Evolutionary conservation across 768 basidiomycete species (phyloP).

Genomic region (Pleurotus tuoliensis): DNA sequence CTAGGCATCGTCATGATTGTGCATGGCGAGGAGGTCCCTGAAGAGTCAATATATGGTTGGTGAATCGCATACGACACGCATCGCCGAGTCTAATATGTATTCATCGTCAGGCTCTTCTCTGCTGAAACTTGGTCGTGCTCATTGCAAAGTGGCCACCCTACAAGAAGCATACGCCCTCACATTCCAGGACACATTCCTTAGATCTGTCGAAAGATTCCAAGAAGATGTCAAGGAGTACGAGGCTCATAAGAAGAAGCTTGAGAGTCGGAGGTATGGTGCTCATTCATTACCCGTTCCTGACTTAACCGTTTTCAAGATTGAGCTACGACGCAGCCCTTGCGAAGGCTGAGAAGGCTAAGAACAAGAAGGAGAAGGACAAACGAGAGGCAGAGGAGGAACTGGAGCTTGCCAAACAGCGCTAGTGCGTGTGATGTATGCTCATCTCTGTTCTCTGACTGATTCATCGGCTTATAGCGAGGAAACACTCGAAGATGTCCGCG

Average conservation of each 20-base stretch:
- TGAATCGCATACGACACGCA: neutral
- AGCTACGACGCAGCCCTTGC: conserved; percentile 73
- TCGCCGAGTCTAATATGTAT: neutral
- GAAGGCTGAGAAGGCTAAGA: conserved; percentile 65
- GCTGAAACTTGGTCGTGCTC: conserved; percentile 73
- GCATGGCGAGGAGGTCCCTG: conserved; percentile 79
- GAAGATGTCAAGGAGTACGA: conserved; percentile 86
- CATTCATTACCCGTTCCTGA: neutral
- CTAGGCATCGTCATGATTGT: conserved; percentile 84
- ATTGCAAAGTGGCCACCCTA: conserved; percentile 79
- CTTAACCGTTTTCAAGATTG: conserved; percentile 40
- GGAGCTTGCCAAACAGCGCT: conserved; percentile 64
- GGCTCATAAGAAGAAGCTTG: conserved; percentile 76
- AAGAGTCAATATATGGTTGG: conserved; percentile 69
- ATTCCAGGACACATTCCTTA: conserved; percentile 70
- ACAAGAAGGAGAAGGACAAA: conserved; percentile 81
- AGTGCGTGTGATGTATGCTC: conserved; percentile 43
- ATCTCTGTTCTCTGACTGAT: neutral
- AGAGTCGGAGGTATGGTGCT: conserved; percentile 65
- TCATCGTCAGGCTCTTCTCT: conserved; percentile 58
- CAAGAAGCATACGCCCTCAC: conserved; percentile 79
- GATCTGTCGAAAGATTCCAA: conserved; percentile 58
- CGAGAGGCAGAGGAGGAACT: conserved; percentile 81
- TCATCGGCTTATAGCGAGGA: conserved; percentile 59
- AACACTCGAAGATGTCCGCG: conserved; percentile 78